Base-by-base conservation (phyloP, 176 grass and related monocot species). In the Avena insularis region DNA sequence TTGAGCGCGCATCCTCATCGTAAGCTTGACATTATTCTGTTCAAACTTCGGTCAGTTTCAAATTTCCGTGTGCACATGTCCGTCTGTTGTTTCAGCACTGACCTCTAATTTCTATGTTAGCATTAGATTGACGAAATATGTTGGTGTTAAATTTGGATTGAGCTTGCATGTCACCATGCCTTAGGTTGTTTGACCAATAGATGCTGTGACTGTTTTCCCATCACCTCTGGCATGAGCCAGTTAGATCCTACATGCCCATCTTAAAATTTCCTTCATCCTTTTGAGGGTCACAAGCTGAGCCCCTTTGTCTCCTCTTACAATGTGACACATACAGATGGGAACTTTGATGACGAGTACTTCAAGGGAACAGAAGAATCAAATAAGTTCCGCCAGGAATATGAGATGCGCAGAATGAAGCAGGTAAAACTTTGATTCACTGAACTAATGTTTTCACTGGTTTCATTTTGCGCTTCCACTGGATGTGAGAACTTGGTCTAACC, bases 371-470 rank as follows among this genome's bases (percentile, higher is more conserved):
- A 96, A 49, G 97, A 96, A 51, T 94, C 94, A 4, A 94, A 90
- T 72, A 87, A 96, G n/a, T 96, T 93, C 48, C 86, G 87, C 16
- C 72, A 31, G 89, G 97, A 99, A 47, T 99, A 96, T 69, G 97
- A 99, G 90, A 99, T 96, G 97, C 94, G 91, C 45, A 94, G 57
- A 84, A 92, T 96, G 61, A 99, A 94, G 79, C 92, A 99, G 89
- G 97, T 89, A 86, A 21, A 31, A 8, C 56, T 68, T 45, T 68
- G 21, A 45, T 85, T 33, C 31, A 77, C 54, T 17, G 12, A 48
- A 20, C 13, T 38, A 23, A 23, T 43, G 13, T 38, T 82, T 71
- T 60, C 47, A 43, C 73, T 0, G 3, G 13, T 72, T 85, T 10
- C 36, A 31, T 83, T 47, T 59, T 77, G 0, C 8, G 2, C 46